Conservation (phyloP, 441 rosid genomes). For the Viola pubescens region DNA sequence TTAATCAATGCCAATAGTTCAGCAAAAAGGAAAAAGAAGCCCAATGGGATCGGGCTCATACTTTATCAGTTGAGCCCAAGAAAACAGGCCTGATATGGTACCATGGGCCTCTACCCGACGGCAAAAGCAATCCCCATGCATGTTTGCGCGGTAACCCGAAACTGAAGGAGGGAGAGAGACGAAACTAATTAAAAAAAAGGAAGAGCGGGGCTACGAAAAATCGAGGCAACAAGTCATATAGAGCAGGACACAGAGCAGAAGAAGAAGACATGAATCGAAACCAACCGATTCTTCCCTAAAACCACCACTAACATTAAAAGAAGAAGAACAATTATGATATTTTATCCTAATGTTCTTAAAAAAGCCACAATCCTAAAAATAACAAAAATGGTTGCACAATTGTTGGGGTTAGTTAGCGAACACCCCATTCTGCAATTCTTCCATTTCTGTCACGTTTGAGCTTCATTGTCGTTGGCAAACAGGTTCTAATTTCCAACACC, state of each 20-base stretch:
- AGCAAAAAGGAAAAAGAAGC: too few relatives aligned
- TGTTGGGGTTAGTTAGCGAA: background rate
- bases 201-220: slow-evolving; percentile 25
- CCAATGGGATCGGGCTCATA: background rate
- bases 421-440: background rate
- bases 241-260: slow-evolving; percentile 4
- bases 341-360: background rate
- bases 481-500: background rate
- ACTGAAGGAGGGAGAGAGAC: slow-evolving; percentile 18
- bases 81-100: background rate
- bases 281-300: background rate
- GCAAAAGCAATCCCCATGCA: slow-evolving; percentile 7
- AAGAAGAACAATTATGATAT: background rate
- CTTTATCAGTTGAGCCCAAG: too few relatives aligned
- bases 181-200: slow-evolving; percentile 5
- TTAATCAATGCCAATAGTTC: too few relatives aligned
- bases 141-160: slow-evolving; percentile 50
- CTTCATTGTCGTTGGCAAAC: background rate
- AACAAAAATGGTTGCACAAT: background rate
- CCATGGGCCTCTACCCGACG: slow-evolving; percentile 2
- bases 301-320: background rate
- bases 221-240: slow-evolving; percentile 27
- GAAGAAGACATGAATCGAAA: slow-evolving; percentile 5
- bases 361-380: background rate
- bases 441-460: background rate